These are phyloP conservation scores for Quaeritorhiza haematococci DNA, from an alignment of 371 early-diverging fungal species.

Conservation along the genomic window DNA sequence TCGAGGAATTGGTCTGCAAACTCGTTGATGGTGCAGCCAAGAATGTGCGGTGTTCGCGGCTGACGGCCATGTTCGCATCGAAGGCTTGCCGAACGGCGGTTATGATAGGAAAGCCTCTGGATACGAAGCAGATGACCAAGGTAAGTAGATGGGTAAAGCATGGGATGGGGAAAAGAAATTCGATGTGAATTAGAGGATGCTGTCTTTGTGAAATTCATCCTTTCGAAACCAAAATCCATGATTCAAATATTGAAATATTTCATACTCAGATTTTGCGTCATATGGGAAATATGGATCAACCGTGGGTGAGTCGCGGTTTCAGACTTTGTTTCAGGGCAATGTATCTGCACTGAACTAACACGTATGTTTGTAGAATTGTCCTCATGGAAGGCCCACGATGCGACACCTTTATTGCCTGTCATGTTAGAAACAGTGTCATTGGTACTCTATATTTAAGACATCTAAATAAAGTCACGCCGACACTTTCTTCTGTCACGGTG, in stretches of 20 bases:
- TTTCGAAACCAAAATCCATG: background rate
- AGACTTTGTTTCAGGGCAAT: background rate
- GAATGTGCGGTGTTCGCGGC: conserved; percentile 20
- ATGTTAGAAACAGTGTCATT: conserved; percentile 39
- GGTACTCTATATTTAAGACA: background rate
- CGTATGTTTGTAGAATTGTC: conserved; percentile 75
- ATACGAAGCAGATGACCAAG: conserved; percentile 59
- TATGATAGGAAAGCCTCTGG: conserved; percentile 78
- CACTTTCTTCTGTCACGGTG: conserved; percentile 1
- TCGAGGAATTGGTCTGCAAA: conserved; percentile 62
- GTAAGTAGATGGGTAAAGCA: conserved; percentile 2
- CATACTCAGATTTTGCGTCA: conserved; percentile 55
- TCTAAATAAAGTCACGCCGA: conserved; percentile 1
- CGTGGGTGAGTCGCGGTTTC: conserved; percentile 59
- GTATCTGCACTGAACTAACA: background rate
- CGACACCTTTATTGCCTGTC: too few relatives aligned
- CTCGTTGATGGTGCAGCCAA: conserved; percentile 21
- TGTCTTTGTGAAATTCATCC: background rate
- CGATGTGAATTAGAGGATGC: background rate
- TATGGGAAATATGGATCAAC: conserved; percentile 80
- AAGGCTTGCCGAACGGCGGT: conserved; percentile 62
- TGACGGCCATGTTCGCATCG: conserved; percentile 45
- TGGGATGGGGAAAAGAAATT: background rate
- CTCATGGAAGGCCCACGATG: conserved; percentile 97
- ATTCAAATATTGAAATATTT: background rate